phyloP scores from a whole-genome alignment of 768 basidiomycete genomes.

The Termitomyces sp. region DNA sequence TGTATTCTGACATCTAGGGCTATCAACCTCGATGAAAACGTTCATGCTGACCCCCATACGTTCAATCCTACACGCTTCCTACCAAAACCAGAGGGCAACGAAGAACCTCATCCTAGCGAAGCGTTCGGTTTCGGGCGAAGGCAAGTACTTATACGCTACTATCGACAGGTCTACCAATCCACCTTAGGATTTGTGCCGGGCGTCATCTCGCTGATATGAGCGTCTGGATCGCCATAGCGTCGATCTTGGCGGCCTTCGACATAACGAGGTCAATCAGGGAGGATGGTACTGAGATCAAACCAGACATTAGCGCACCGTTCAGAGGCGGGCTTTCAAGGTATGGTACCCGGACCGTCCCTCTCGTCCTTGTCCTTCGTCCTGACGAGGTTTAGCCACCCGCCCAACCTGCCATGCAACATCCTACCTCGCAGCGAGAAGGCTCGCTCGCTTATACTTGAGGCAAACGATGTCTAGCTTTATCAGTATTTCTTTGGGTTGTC shows the following conservation, averaged over 20 bases:
- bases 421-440: not conserved
- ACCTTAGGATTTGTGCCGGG: conserved; percentile 32
- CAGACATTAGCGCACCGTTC: conserved; percentile 21
- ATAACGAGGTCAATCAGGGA: conserved; percentile 26
- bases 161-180: not conserved
- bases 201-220: conserved; percentile 33
- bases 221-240: conserved; percentile 19
- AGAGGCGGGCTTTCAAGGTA: conserved; percentile 22
- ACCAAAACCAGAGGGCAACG: conserved; percentile 11
- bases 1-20: conserved; percentile 20
- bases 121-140: conserved; percentile 17
- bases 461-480: not conserved
- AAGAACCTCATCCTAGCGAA: conserved; percentile 5
- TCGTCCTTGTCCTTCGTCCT: not conserved
- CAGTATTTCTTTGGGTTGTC: too few relatives aligned
- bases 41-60: conserved; percentile 31
- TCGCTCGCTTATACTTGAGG: not conserved
- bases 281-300: conserved; percentile 27
- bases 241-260: conserved; percentile 20
- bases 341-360: conserved; percentile 3
- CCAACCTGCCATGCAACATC: not conserved
- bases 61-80: conserved; percentile 40
- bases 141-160: not conserved
- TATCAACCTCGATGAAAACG: conserved; percentile 28
- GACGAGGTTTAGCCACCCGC: not conserved